Base-by-base conservation (phyloP, 1,284 basidiomycete species). In the Salmacisia buchloeana region DNA sequence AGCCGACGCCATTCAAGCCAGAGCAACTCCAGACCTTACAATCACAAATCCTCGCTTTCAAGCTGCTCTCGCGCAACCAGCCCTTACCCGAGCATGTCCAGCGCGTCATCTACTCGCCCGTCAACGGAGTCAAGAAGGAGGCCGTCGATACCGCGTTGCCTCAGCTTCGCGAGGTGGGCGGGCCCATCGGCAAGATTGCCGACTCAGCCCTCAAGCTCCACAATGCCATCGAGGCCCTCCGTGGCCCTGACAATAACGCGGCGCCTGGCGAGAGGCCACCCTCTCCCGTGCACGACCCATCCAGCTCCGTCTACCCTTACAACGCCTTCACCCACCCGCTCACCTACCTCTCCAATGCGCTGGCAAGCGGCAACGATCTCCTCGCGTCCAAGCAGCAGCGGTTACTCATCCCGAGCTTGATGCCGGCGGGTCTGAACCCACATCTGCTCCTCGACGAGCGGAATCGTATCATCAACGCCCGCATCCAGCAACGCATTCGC, bases 341-440 rank as follows among this genome's bases (percentile, higher is more conserved):
- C 74, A 85, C 88, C 2, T 82, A 82, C 59, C 80, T 84, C 23
- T 74, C 71, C 58, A 75, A 75, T 61, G 74, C 77, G 10, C 59
- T 68, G 21, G 64, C 70, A 13, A 65, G 71, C 57, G 68, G 69
- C 13, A 68, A 68, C 41, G 69, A 76, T 54, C 70, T 74, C 62
- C 70, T 71, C 15, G 85, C 86, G 0, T 87, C 88, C 39, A 87
- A 88, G 61, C 84, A 90, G 56, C 91, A 94, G 79, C 85, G 89
- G 4, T 85, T 92, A 38, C 83, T 96, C 54, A 84, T 97, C 39
- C 93, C 94, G 5, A 91, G 90, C 13, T 83, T 97, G 68, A 90
- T 92, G 85, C 96, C 96, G 0, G 82, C 84, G n/a, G 94, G 96
- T 18, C 86, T 98, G 33, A 94, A 99, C 79, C 90, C 93, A 0